Percentiles rank a stretch among this genome's conserved stretches.
phyloP scores from a whole-genome alignment of 331 rosid species.

The Malus hybrid region DNA sequence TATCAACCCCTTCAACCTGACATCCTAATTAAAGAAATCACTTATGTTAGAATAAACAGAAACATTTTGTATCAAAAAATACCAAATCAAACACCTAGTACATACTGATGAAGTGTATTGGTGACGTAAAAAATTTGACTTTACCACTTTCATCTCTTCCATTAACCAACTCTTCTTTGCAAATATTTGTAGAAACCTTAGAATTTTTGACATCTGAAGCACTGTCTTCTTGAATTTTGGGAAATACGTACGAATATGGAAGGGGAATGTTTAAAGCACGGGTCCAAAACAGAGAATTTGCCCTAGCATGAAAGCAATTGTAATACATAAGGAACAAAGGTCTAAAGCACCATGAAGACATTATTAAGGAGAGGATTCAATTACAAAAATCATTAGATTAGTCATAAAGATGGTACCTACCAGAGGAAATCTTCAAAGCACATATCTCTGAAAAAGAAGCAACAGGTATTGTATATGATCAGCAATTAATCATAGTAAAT shows the following conservation, averaged over 20 bases:
- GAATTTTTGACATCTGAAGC: constrained; percentile 14
- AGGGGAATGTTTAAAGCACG: constrained; percentile 89
- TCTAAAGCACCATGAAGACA: not conserved
- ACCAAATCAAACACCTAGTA: constrained; percentile 5
- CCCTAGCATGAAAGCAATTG: constrained; percentile 50
- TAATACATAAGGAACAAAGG: constrained; percentile 21
- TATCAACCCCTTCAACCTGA: constrained; percentile 30
- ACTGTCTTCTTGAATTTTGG: constrained; percentile 32
- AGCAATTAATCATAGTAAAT: not conserved
- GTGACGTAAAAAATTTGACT: not conserved
- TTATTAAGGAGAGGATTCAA: not conserved
- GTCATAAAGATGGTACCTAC: constrained; percentile 31
- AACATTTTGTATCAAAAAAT: constrained; percentile 10
- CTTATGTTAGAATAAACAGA: not conserved
- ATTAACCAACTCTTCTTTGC: constrained; percentile 11
- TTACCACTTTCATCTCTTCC: constrained; percentile 38
- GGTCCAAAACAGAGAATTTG: constrained; percentile 91
- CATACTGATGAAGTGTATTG: not conserved
- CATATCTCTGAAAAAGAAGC: constrained; percentile 60
- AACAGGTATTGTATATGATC: constrained; percentile 1
- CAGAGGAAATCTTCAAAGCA: constrained; percentile 92
- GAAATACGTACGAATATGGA: constrained; percentile 80
- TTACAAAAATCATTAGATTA: constrained; percentile 12
- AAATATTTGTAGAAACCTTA: constrained; percentile 9
- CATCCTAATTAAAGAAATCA: constrained; percentile 35